phyloP scores from a whole-genome alignment of 345 rosid genomes.

The Passiflora organensis region DNA sequence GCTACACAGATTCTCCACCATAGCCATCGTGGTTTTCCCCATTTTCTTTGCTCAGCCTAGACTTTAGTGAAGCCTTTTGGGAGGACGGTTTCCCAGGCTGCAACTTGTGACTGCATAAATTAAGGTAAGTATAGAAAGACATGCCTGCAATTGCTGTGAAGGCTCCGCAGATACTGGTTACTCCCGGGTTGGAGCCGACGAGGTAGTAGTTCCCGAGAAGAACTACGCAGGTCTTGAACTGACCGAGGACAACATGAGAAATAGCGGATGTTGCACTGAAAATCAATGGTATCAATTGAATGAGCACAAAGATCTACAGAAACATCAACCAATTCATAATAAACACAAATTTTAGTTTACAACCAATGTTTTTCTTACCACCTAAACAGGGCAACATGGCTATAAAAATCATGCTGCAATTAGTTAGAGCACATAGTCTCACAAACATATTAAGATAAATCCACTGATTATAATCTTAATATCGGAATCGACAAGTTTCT shows the following conservation, averaged over 20 bases:
- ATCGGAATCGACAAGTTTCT: no score
- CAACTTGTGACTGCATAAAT: slow-evolving; percentile 29
- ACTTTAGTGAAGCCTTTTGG: slow-evolving; percentile 32
- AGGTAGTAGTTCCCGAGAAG: slow-evolving; percentile 60
- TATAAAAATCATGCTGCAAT: no score
- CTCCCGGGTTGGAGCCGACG: slow-evolving; percentile 61
- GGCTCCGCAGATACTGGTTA: slow-evolving; percentile 54
- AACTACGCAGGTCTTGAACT: slow-evolving; percentile 68
- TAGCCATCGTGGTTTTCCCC: slow-evolving; percentile 29
- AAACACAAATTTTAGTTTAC: no score
- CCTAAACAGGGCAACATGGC: no score
- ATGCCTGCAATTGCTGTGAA: slow-evolving; percentile 61
- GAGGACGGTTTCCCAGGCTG: slow-evolving; percentile 35
- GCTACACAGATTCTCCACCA: slow-evolving; percentile 22
- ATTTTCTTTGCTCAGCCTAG: slow-evolving; percentile 45
- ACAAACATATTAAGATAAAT: no score
- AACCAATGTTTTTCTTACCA: no score
- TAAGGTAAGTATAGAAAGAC: slow-evolving; percentile 58
- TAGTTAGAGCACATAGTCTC: no score
- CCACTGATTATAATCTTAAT: no score
- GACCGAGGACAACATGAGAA: slow-evolving; percentile 72
- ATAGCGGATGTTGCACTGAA: slow-evolving; percentile 70
- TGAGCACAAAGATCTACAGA: background rate
- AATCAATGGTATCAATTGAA: background rate
- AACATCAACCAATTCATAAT: no score